Conservation (phyloP, 805 yeast species). For the Wickerhamiella azymoides region DNA sequence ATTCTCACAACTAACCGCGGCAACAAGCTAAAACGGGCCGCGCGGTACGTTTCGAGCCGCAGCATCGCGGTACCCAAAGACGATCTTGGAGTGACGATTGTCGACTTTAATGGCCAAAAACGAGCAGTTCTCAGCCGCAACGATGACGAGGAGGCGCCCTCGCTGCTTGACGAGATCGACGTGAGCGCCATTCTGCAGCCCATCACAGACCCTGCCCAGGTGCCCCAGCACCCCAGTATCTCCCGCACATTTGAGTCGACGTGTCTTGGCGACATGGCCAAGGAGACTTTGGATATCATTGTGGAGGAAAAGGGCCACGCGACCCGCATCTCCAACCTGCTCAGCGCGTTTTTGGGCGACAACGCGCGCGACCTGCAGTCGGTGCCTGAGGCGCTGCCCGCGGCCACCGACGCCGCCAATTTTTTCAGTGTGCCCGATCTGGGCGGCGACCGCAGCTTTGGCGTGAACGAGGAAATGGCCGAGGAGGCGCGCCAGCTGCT, state of each 20-base stretch:
- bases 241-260: conserved; percentile 48
- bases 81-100: conserved; percentile 20
- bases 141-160: not conserved
- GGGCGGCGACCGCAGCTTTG: conserved; percentile 35
- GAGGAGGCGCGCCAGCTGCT: conserved; percentile 59
- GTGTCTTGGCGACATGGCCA: conserved; percentile 47
- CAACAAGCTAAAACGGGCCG: conserved; percentile 39
- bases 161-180: conserved; percentile 28
- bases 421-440: conserved; percentile 52
- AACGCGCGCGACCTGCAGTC: conserved; percentile 46
- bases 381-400: conserved; percentile 40
- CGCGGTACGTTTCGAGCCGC: conserved; percentile 34
- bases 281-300: conserved; percentile 60
- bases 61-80: conserved; percentile 24
- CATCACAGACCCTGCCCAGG: conserved; percentile 64
- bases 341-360: conserved; percentile 77
- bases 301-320: conserved; percentile 71
- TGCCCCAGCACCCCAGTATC: conserved; percentile 56
- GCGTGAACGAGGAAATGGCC: conserved; percentile 41
- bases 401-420: conserved; percentile 31
- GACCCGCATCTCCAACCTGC: conserved; percentile 52
- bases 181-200: conserved; percentile 57
- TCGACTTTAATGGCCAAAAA: conserved; percentile 21
- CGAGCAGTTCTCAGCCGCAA: conserved; percentile 20
- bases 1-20: conserved; percentile 39